A percentile compares a stretch with the other conserved stretches of the same genome.
phyloP scores from a whole-genome alignment of 495 filamentous ascomycete species.

The Neurospora pannonica region DNA sequence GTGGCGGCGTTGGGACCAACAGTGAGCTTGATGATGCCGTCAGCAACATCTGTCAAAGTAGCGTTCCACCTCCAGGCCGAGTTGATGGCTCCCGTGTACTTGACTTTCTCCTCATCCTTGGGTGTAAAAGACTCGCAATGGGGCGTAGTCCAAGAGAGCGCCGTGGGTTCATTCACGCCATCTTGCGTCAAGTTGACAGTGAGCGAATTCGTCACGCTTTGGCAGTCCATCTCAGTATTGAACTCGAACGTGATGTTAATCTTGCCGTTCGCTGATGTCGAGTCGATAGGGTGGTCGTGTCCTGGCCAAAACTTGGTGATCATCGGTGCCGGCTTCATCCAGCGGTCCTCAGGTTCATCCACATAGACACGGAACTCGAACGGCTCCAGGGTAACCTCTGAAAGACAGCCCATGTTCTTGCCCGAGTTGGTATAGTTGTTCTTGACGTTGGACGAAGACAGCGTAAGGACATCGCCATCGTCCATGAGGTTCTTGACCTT shows the following conservation, averaged over 20 bases:
- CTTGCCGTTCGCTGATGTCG: slow-evolving; percentile 25
- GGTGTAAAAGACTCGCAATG: slow-evolving; percentile 20
- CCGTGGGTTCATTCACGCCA: slow-evolving; percentile 1
- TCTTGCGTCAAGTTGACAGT: slow-evolving; percentile 11
- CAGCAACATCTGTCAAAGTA: slow-evolving; percentile 48
- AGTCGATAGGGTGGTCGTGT: slow-evolving; percentile 52
- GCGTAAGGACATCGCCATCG: slow-evolving; percentile 47
- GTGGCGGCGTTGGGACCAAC: slow-evolving; percentile 47
- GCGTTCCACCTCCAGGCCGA: slow-evolving; percentile 46
- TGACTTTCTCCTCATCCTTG: not conserved
- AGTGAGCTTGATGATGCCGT: slow-evolving; percentile 57
- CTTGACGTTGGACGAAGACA: slow-evolving; percentile 19
- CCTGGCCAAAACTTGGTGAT: slow-evolving; percentile 58
- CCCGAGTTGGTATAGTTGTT: slow-evolving; percentile 22
- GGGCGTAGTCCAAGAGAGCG: slow-evolving; percentile 37
- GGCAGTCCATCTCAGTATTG: slow-evolving; percentile 55
- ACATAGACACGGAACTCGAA: slow-evolving; percentile 60
- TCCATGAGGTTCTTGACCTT: slow-evolving; percentile 61
- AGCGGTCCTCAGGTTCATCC: slow-evolving; percentile 32
- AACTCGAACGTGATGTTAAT: slow-evolving; percentile 46
- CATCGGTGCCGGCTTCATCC: slow-evolving; percentile 47
- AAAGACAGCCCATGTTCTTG: slow-evolving; percentile 47
- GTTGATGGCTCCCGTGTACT: slow-evolving; percentile 38
- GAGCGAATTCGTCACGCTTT: slow-evolving; percentile 41
- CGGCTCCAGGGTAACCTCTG: slow-evolving; percentile 40